Base-by-base conservation (phyloP, 1,139 yeast genomes). In the Sugiyamaella novakii region DNA sequence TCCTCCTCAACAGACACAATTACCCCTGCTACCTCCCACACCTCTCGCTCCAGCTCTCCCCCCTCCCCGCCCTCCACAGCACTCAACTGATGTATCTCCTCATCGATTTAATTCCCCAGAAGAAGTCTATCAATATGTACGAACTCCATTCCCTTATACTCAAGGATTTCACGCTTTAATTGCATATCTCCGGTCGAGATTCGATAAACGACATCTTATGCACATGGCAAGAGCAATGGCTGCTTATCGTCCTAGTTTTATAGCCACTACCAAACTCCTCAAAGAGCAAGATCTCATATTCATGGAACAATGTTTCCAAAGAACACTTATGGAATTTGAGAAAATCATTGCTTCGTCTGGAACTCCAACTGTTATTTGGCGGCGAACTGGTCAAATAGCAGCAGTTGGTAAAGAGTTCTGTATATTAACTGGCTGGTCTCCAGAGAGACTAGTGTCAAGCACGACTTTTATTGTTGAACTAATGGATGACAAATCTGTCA, bases 351-450 rank as follows among this genome's bases (percentile, higher is more conserved):
- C 82, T 21, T 80, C 85, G 21, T 83, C 89, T 37, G 97, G 97
- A 0, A 91, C 97, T 0, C 98, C 98, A 1, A 89, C 97, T 0
- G 80, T 91, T 25, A 92, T 89, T 10, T 91, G 97, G 97, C 73
- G 98, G 58, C 75, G 98, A 50, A 89, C 96, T 1, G 95, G 96
- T 4, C 96, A 91, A 64, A 86, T 91, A 11, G 94, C 96, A 0
- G 91, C 88, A 56, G 95, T 91, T 2, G 95, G 95, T 18, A 87
- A 85, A 59, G 98, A 91, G 67, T 91, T 91, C 64, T 84, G 94
- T 59, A 77, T 87, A 6, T 70, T 91, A 22, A 88, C 96, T 0
- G 96, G 96, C 1, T 89, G 97, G 96, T 72, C 83, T 14, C 77
- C 79, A 56, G 84, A 82, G 42, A 84, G 84, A 47, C 67, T 89